Evolutionary conservation across 352 stramenopile genomes (phyloP), one percentile per base, ranked within the genome.

Genomic region (Peronosclerospora sorghi): DNA sequence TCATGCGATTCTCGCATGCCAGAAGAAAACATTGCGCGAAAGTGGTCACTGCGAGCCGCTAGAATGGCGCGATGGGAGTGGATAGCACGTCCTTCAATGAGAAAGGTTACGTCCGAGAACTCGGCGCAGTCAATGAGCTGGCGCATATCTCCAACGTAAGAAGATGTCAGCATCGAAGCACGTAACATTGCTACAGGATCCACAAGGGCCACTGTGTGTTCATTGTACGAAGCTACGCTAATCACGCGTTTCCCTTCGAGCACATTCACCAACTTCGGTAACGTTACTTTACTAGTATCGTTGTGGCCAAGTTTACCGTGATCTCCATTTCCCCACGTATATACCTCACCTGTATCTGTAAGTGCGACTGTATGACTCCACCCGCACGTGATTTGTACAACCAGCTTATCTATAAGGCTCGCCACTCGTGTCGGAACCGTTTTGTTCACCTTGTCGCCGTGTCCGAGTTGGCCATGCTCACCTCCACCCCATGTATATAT

Each of bases 211-310:
- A 96, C 86, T 4, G 94, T 98, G 63, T 98, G 94, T 45, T 98
- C 94, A 49, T 98, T 98, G 73, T 98, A 98, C n/a, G 89, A 97
- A 17, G 94, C 91, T 7, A 98, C 83, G 21, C 83, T 78, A n/a
- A 97, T 80, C n/a, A 98, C 91, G 13, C 83, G 85, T 56, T 97
- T 96, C 26, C 76, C 63, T 19, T 94, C 73, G 1, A 98, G 63
- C 17, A 88, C 81, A 27, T 97, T 86, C 14, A 98, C 87, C 8
- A 86, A 37, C 48, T 96, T 92, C 4, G 94, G 94, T n/a, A 95
- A 69, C 19, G 86, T 96, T 13, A 98, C 88, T 57, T 97, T 97
- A 45, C 88, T 89, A 5, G 75, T 88, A 45, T 94, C 91, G 41
- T 94, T 94, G 61, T 97, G 91, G 1, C 94, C 94, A 17, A 98